Evolutionary conservation across 106 monocot species (phyloP), one percentile per base, ranked within the genome.

Genomic region (Dendrobium nobile): DNA sequence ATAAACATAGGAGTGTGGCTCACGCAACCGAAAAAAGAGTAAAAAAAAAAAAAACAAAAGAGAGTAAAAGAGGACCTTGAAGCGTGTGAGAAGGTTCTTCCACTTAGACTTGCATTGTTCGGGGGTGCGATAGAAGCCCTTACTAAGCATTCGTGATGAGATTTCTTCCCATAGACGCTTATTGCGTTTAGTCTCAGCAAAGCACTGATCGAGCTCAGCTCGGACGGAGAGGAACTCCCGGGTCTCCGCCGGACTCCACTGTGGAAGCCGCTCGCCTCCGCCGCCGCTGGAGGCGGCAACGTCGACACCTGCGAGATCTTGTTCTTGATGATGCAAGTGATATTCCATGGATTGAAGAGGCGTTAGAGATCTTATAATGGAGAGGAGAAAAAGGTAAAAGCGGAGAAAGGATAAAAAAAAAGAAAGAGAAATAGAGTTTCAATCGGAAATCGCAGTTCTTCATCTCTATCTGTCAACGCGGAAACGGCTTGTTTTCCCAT

Each of bases 101-200:
- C 97, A 98, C 89, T 98, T 98, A 81, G 94, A 98, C 88, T 98
- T 98, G 89, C 97, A 98, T 90, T 98, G 94, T 41, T 98, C 92
- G 9, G 97, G 85, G 13, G 92, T 91, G 51, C 97, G 82, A 37
- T 20, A n/a, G 77, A 89, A 91, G 28, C 94, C 97, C 72, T 79
- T 82, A 13, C 67, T 76, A 22, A 83, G 82, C 82, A 98, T 89
- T 24, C 83, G 79, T 1, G 82, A 19, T 16, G 97, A 86, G 48
- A 92, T 79, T 13, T 83, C 76, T 5, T 89, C 86, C 97, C 97
- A 98, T 4, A 98, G 85, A 0, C 82, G 74, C 83, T 91, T 94
- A 82, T 98, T 98, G 65, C 97, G 79, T 85, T 91, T 98, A 64
- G 92, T 91, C 82, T 87, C 84, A 75, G 74, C 64, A 87, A 98